Percentiles rank a stretch among this genome's conserved stretches.
phyloP scores from a whole-genome alignment of 2,329 filamentous ascomycete species.

The Pseudogymnoascus sp. region DNA sequence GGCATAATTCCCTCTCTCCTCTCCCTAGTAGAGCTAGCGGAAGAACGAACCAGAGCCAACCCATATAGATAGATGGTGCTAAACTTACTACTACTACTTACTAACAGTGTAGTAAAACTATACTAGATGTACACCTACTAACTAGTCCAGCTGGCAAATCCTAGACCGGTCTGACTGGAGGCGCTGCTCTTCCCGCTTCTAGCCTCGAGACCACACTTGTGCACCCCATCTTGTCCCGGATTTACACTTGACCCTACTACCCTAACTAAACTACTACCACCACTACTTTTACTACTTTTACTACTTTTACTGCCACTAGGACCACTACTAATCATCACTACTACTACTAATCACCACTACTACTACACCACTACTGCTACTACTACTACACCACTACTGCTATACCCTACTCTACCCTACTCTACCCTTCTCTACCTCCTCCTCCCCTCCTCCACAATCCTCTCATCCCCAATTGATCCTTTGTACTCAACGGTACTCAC shows the following conservation, averaged over 20 bases:
- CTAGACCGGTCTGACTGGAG: background rate
- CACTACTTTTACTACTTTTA: background rate
- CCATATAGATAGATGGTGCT: background rate
- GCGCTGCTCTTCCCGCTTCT: background rate
- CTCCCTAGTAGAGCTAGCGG: too few species aligned
- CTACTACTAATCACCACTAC: background rate
- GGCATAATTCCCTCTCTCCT: too few species aligned
- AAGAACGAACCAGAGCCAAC: too few species aligned
- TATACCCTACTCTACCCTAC: background rate
- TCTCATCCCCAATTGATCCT: background rate
- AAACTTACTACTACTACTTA: background rate
- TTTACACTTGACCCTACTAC: background rate
- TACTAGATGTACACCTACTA: background rate
- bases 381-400: background rate
- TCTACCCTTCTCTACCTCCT: background rate
- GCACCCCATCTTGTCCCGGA: background rate
- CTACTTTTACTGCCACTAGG: background rate
- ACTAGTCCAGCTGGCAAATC: background rate
- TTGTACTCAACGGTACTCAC: background rate
- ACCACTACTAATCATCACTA: background rate
- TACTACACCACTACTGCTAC: background rate
- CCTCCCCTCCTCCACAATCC: background rate
- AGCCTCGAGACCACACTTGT: background rate
- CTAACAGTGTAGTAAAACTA: background rate
- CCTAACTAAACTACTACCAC: background rate